Percentiles rank a stretch among this genome's conserved stretches.
phyloP scores from a whole-genome alignment of 1,284 basidiomycete genomes.

The Cerioporus squamosus region DNA sequence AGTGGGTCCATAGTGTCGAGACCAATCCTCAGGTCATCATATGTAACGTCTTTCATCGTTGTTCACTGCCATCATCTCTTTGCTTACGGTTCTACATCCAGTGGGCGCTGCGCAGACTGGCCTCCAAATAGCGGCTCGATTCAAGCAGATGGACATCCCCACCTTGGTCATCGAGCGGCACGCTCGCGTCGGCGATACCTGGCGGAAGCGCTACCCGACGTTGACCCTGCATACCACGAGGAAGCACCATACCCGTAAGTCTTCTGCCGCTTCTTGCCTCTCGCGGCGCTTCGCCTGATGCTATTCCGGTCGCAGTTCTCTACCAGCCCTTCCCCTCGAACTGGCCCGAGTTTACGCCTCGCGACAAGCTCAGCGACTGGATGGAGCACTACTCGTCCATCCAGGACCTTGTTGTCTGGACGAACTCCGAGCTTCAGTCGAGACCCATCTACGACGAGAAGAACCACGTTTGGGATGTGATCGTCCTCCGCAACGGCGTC shows the following conservation, averaged over 20 bases:
- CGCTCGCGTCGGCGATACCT: conserved; percentile 54
- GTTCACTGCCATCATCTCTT: neutral
- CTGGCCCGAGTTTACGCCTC: conserved; percentile 33
- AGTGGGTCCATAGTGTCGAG: conserved; percentile 25
- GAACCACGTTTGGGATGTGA: conserved; percentile 53
- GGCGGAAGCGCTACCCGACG: conserved; percentile 55
- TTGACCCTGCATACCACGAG: conserved; percentile 49
- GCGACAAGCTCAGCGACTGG: conserved; percentile 59
- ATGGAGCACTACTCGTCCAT: conserved; percentile 63
- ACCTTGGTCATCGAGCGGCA: conserved; percentile 53
- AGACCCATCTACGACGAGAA: conserved; percentile 40
- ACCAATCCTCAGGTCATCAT: conserved; percentile 19
- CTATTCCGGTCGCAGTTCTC: conserved; percentile 37
- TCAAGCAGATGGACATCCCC: conserved; percentile 53
- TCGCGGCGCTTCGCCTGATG: neutral
- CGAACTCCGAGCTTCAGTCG: conserved; percentile 44
- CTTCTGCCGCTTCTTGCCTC: conserved; percentile 13
- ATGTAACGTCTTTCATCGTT: neutral
- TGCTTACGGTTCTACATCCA: conserved; percentile 11
- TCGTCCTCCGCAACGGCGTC: conserved; percentile 44
- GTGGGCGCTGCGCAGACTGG: conserved; percentile 62
- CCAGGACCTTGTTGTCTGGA: conserved; percentile 68
- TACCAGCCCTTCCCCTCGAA: conserved; percentile 35
- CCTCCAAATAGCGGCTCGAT: conserved; percentile 53
- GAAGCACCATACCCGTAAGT: conserved; percentile 39